These are phyloP conservation scores for Mikania micrantha DNA, from an alignment of 129 eudicot species.

Conservation along the genomic window DNA sequence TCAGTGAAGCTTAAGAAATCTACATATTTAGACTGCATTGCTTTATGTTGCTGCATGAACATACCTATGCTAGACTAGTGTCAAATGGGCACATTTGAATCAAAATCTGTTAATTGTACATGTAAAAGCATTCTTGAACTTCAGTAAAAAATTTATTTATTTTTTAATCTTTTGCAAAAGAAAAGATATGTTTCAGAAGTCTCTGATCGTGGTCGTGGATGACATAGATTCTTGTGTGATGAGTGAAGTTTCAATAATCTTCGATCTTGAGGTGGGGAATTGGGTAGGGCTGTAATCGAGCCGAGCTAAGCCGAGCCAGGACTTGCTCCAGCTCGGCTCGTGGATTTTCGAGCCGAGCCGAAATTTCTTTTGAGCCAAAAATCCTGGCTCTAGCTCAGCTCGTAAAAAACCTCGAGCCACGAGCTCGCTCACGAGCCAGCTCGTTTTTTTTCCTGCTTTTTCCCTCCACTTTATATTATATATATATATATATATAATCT, in stretches of 20 bases:
- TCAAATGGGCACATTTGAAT: background rate
- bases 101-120: background rate
- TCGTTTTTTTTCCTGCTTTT: too few species aligned
- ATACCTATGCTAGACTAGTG: background rate
- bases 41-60: background rate
- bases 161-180: background rate
- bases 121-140: background rate
- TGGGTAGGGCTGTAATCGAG: too few species aligned
- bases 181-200: background rate
- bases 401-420: too few species aligned
- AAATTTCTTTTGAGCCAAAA: too few species aligned
- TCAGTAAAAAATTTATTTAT: too few species aligned
- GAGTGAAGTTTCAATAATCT: background rate
- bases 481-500: too few species aligned
- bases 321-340: too few species aligned
- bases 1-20: background rate
- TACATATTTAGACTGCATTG: background rate
- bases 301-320: too few species aligned
- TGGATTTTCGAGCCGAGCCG: too few species aligned
- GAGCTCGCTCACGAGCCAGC: too few species aligned
- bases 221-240: background rate
- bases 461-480: too few species aligned
- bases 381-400: too few species aligned
- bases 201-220: background rate
- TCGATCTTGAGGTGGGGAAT: background rate